Percentiles rank a stretch among this genome's conserved stretches.
Conservation (phyloP, 2,329 filamentous ascomycete species). For the Cladorrhinum sp. region DNA sequence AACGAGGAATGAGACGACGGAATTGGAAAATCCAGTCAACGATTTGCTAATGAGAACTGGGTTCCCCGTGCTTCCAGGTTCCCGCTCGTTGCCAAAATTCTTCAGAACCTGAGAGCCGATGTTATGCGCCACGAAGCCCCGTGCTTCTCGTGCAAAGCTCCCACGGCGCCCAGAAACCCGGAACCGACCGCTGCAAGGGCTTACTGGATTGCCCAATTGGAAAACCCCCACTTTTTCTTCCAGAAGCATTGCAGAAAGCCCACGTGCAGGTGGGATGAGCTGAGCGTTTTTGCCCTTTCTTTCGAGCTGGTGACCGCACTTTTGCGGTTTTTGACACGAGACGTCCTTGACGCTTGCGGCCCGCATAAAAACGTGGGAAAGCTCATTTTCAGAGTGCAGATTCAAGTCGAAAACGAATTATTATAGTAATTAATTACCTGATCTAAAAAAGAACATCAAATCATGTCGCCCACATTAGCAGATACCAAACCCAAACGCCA, state of each 20-base stretch:
- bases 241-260: neutral
- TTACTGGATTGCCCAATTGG: neutral
- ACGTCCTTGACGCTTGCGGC: neutral
- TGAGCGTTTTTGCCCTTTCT: neutral
- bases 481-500: neutral
- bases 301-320: neutral
- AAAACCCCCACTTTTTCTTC: neutral
- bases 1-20: slow-evolving; percentile 3
- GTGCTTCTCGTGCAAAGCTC: neutral
- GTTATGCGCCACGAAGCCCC: slow-evolving; percentile 17
- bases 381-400: too few species aligned
- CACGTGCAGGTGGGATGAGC: neutral
- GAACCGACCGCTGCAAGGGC: slow-evolving; percentile 8
- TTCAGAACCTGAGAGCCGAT: slow-evolving; percentile 15
- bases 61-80: neutral
- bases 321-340: neutral
- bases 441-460: neutral
- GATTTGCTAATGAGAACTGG: slow-evolving; percentile 13
- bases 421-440: neutral
- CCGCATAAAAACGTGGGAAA: too few species aligned
- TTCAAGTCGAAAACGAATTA: neutral
- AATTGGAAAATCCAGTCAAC: slow-evolving; percentile 11
- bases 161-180: slow-evolving; percentile 1
- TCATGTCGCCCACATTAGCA: neutral
- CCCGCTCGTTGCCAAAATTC: neutral